Evolutionary conservation across 805 yeast genomes (phyloP), one percentile per base, ranked within the genome.

Genomic region (Ogataea trehaloabstinens): DNA sequence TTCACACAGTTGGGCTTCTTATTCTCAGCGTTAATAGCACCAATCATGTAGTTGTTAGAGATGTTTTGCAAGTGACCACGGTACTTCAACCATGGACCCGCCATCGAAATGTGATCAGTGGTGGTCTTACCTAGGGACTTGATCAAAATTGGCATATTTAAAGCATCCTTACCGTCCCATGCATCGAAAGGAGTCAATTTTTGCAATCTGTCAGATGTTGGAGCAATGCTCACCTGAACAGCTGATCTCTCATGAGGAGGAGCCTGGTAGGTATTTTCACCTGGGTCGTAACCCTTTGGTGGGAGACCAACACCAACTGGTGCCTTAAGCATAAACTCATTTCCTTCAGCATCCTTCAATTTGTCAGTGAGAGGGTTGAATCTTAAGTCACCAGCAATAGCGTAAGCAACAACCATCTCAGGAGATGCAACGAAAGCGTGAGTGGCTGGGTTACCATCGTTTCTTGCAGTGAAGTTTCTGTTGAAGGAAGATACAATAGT

Each of bases 81-180:
- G 91, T 91, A 91, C 77, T 91, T 91, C 80, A 91, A 85, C 99
- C 99, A 91, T 65, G 98, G 97, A 74, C 99, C 99, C 64, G 99
- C 99, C 95, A 88, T 90, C 61, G 98, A 91, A 62, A 91, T 91
- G 75, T 91, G 99, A 76, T 91, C 99, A 58, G 99, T 91, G 60
- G 99, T 91, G 68, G 97, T 90, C 80, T 91, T 91, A 74, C 97
- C 98, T 49, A 83, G 74, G 55, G 96, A 86, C 76, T 93, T 91
- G 72, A 91, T 87, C 73, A 91, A 82, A 59, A 91, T 91, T 70
- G 96, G 97, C 77, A 91, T 73, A 64, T 76, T 75, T 53, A 68
- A 64, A 58, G 95, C 88, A 65, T 91, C 98, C 77, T 88, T 85
- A 67, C 97, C 97, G 66, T 91, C 84, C 96, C 97, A 91, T 53